phyloP scores from a whole-genome alignment of 2,329 filamentous ascomycete species.

The Chaetomium strumarium region DNA sequence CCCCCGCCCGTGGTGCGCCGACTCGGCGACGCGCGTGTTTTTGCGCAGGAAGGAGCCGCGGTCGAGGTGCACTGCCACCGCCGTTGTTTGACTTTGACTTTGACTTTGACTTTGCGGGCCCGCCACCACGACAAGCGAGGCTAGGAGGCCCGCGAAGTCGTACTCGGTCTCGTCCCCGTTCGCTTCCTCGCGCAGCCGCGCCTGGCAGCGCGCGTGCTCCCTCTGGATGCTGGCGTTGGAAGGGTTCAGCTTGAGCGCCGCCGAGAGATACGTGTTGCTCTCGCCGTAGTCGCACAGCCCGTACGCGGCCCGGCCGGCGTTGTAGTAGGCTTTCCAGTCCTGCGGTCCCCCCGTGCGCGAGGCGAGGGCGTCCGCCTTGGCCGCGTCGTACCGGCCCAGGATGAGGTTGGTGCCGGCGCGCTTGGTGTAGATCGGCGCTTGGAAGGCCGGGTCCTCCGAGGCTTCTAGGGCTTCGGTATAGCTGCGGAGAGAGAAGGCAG shows the following conservation, averaged over 20 bases:
- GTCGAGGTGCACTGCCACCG: conserved; percentile 29
- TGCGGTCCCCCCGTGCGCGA: conserved; percentile 20
- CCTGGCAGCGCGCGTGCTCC: conserved; percentile 24
- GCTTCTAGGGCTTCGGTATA: conserved; percentile 32
- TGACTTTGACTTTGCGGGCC: too few species aligned
- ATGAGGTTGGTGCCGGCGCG: conserved; percentile 30
- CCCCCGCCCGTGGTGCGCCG: conserved; percentile 34
- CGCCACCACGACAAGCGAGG: too few species aligned
- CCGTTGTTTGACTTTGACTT: too few species aligned
- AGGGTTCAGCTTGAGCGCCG: conserved; percentile 24
- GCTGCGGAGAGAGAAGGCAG: conserved; percentile 24
- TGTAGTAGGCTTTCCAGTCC: conserved; percentile 32
- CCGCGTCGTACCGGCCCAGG: conserved; percentile 31
- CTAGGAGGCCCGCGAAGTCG: conserved; percentile 27
- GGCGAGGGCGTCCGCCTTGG: conserved; percentile 30
- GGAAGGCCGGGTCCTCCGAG: conserved; percentile 19
- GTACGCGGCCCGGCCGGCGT: conserved; percentile 32
- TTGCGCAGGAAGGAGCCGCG: conserved; percentile 31
- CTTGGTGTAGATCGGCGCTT: conserved; percentile 26
- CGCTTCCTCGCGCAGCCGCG: conserved; percentile 26
- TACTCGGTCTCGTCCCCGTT: conserved; percentile 27
- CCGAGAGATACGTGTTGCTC: conserved; percentile 24
- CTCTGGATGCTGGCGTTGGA: conserved; percentile 19
- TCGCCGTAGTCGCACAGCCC: conserved; percentile 29
- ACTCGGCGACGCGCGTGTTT: conserved; percentile 30